Base-by-base conservation (phyloP, 176 grass and related monocot genomes). In the Avena sativa region DNA sequence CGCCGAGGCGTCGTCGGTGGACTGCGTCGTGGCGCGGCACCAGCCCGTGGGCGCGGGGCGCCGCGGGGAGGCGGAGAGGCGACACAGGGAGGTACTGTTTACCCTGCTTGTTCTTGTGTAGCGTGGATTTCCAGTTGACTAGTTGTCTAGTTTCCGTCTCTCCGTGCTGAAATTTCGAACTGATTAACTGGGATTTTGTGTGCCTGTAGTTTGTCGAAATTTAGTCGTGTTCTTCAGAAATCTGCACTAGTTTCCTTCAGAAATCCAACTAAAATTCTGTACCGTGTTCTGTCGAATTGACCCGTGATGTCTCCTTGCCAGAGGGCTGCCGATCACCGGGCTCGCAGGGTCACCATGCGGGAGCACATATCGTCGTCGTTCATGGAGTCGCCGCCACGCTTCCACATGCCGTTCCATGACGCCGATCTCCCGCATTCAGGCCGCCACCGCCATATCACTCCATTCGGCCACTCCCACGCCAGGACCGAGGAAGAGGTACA, bases 1-100 rank as follows among this genome's bases (percentile, higher is more conserved):
- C 34, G 97, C 92, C 8, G 97, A 98, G 79, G 92, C 96, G 2
- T 92, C 89, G 0, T 96, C 94, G 30, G 90, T 98, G 16, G 89
- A 98, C 78, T 98, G 97, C 84, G 90, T 98, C 74, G 97, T 96
- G 74, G 88, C 86, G 59, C 84, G 80, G 66, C 86, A 93, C 59
- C 91, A 86, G 60, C 9, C 85, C 81, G 59, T 21, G 0, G 89
- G 2, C 4, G 32, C 88, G 1, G 84, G 87, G 6, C 89, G 93
- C 60, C 64, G 71, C 19, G 81, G 71, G 21, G 86, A 87, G 10
- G 44, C 69, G 2, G 90, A 98, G 64, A 78, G 96, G 86, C 83
- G 78, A 40, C 90, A 91, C 60, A 23, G 92, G 71, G 92, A 96
- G 97, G 97, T 98, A 12, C 62, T 9, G 15, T 3, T 23, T 49